Evolutionary conservation across 169 alveolate species (phyloP).

Genomic region (Besnoitia besnoiti): DNA sequence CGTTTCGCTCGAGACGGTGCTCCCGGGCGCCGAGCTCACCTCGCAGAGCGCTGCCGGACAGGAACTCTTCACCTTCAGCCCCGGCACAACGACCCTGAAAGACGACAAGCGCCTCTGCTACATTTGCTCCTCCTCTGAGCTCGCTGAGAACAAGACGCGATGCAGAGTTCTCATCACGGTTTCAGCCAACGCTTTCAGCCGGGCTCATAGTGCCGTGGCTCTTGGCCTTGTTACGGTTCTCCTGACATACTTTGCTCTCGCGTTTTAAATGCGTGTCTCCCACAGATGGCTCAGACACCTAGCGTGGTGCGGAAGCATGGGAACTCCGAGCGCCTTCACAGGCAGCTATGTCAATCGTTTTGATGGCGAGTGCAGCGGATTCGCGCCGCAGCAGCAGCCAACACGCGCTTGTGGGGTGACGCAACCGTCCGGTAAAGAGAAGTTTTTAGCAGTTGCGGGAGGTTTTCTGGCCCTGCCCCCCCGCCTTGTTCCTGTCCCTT

Average conservation of each 20-base stretch:
- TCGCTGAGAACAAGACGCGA: neutral
- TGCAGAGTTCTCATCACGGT: neutral
- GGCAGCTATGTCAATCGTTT: neutral
- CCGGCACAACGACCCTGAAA: neutral
- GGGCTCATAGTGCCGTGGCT: neutral
- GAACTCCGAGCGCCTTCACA: neutral
- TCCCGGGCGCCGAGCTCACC: neutral
- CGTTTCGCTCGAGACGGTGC: neutral
- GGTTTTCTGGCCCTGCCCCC: too few relatives aligned
- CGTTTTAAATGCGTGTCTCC: too few relatives aligned
- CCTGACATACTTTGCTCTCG: neutral
- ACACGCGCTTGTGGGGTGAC: too few relatives aligned
- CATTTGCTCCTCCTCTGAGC: neutral
- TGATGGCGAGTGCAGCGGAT: too few relatives aligned
- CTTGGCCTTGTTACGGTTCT: neutral
- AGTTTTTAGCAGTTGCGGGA: too few relatives aligned
- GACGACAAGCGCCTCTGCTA: neutral
- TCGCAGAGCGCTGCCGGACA: neutral
- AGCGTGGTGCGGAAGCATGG: neutral
- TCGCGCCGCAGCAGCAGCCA: too few relatives aligned
- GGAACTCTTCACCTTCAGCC: neutral
- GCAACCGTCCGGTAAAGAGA: too few relatives aligned
- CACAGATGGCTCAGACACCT: neutral
- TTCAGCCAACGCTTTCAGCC: neutral
- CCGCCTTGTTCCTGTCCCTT: too few relatives aligned